Conservation (phyloP, 805 yeast species). For the Sporopachydermia lactativora region DNA sequence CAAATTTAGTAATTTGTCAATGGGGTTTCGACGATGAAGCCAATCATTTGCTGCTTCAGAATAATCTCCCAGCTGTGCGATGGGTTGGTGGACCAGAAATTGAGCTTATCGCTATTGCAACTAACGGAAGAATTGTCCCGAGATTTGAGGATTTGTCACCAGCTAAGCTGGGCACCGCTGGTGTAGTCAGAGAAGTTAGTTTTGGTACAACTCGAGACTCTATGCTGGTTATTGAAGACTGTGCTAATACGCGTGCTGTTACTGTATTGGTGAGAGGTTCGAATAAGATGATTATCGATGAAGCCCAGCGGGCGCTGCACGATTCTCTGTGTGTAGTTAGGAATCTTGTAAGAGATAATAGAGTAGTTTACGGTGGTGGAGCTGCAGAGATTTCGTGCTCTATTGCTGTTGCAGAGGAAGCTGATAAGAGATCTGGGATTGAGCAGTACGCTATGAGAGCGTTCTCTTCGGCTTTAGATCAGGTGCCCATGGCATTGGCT, state of each 20-base stretch:
- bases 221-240: conserved; percentile 88
- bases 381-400: conserved; percentile 95
- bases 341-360: conserved; percentile 78
- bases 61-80: conserved; percentile 88
- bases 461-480: conserved; percentile 81
- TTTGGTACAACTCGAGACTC: conserved; percentile 95
- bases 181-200: conserved; percentile 71
- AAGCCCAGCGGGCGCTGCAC: conserved; percentile 90
- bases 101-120: conserved; percentile 93
- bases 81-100: conserved; percentile 99
- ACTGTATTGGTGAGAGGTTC: conserved; percentile 92
- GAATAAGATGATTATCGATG: conserved; percentile 95
- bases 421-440: conserved; percentile 86
- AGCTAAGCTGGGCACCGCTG: conserved; percentile 81
- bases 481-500: conserved; percentile 87
- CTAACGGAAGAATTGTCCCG: conserved; percentile 94
- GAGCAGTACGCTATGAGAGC: conserved; percentile 98
- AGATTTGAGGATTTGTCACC: conserved; percentile 82
- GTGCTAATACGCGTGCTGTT: conserved; percentile 76
- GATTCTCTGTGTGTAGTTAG: conserved; percentile 96
- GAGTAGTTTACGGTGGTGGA: conserved; percentile 99
- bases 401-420: conserved; percentile 78
- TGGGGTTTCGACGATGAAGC: conserved; percentile 99
- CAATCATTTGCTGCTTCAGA: conserved; percentile 77
- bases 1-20: conserved; percentile 93